Evolutionary conservation across 371 early-diverging fungal species (phyloP), one percentile per base, ranked within the genome.

Genomic region (Lichtheimia ornata): DNA sequence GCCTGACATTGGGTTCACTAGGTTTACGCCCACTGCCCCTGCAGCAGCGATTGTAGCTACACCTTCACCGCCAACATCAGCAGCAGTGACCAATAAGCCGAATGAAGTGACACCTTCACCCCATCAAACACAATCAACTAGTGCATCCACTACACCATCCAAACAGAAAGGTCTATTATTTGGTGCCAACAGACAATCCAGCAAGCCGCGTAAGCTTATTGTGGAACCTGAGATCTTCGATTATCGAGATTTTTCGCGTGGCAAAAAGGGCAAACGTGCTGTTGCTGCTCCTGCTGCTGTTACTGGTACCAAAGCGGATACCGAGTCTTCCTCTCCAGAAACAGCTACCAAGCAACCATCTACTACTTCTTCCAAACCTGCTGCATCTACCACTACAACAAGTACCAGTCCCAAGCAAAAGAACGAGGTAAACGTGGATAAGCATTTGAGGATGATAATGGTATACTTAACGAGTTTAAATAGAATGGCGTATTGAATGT

Each of bases 171-270:
- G 25, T 22, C 14, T 27, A 17, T 15, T 53, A 22, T 53, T 53
- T 52, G 52, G 18, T 5, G 35, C 35, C 35, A 52, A 52, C 15
- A 24, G 27, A n/a, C 50, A 25, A 44, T 20, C 24, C 43, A 18
- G 13, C 24, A 15, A 13, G n/a, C 44, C 13, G 15, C 52, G 41
- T 50, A 18, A 59, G 4, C 42, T n/a, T 47, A 25, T 53, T 40
- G 5, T 53, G n/a, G 52, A 51, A 53, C 41, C 51, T 4, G 56
- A 55, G 22, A 35, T 55, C 7, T 22, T 55, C 18, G 56, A 55
- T 24, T 55, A 30, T 25, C 30, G 22, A 41, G 56, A 55, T 7
- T 15, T 55, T 13, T 55, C 28, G 20, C 40, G 56, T 18, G 35
- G 27, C 22, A 53, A 53, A 53, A 17, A 30, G 28, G 27, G 17